Conservation (phyloP, 2,329 filamentous ascomycete genomes). For the Colletotrichum destructivum region DNA sequence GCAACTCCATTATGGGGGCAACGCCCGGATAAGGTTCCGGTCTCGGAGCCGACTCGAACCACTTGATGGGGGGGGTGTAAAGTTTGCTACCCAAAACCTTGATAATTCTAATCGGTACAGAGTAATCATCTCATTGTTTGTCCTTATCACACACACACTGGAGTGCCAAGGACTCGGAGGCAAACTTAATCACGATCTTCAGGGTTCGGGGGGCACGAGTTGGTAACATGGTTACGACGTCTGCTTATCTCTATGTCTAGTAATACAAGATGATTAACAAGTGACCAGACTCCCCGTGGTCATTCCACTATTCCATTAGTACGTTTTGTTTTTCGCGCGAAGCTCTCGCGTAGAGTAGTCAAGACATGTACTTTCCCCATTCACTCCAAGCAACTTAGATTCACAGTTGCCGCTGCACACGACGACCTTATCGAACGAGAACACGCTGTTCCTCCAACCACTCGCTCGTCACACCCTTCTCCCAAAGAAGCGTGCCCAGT, state of each 20-base stretch:
- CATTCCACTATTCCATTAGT: no score
- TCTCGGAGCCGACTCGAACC: neutral
- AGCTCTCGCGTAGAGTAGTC: no score
- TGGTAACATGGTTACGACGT: neutral
- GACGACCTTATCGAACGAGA: neutral
- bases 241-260: neutral
- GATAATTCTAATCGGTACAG: neutral
- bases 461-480: neutral
- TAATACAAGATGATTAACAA: neutral
- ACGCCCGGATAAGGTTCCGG: neutral
- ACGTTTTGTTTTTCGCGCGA: no score
- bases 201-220: neutral
- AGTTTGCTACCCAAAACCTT: neutral
- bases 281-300: no score
- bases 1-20: conserved; percentile 29
- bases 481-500: neutral
- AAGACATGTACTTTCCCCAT: no score
- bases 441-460: neutral
- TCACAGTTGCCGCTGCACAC: neutral
- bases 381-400: neutral
- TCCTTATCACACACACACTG: neutral
- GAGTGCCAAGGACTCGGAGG: no score
- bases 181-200: neutral
- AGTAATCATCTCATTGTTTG: neutral
- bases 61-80: neutral